Percentiles rank a stretch among this genome's conserved stretches.
These are phyloP conservation scores for Thelonectria olida DNA, from an alignment of 2,329 filamentous ascomycete genomes.

Conservation along the genomic window DNA sequence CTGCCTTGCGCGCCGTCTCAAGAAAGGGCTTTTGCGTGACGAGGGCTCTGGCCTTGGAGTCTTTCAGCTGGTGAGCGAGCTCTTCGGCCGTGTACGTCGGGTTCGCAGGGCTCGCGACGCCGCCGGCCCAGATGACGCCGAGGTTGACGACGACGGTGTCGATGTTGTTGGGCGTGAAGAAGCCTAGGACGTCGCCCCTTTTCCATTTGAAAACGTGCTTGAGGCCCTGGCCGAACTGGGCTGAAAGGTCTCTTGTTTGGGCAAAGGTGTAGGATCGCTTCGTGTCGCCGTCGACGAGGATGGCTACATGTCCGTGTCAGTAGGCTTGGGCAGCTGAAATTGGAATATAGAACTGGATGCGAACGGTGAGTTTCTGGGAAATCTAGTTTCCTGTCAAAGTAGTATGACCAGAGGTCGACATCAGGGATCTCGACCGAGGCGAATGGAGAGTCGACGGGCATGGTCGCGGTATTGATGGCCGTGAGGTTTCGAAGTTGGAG, in stretches of 20 bases:
- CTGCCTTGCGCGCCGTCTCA: constrained; percentile 72
- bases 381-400: constrained; percentile 76
- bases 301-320: constrained; percentile 59
- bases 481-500: background rate
- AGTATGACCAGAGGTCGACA: constrained; percentile 79
- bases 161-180: constrained; percentile 88
- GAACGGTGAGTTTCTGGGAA: constrained; percentile 80
- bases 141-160: constrained; percentile 82
- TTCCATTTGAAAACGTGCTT: constrained; percentile 79
- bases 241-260: constrained; percentile 70
- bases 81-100: constrained; percentile 87
- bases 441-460: constrained; percentile 77
- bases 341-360: constrained; percentile 30
- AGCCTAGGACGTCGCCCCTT: constrained; percentile 82
- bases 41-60: constrained; percentile 78
- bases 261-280: constrained; percentile 74
- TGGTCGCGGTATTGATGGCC: constrained; percentile 46
- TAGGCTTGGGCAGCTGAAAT: background rate
- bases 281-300: constrained; percentile 81
- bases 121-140: constrained; percentile 85
- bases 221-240: constrained; percentile 83
- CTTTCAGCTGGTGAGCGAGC: constrained; percentile 83
- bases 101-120: constrained; percentile 85
- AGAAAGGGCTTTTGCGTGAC: constrained; percentile 78
- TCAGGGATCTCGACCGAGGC: constrained; percentile 74